Percentiles rank a stretch among this genome's conserved stretches.
These are phyloP conservation scores for Chytridium lagenaria DNA, from an alignment of 371 early-diverging fungal species.

Conservation along the genomic window DNA sequence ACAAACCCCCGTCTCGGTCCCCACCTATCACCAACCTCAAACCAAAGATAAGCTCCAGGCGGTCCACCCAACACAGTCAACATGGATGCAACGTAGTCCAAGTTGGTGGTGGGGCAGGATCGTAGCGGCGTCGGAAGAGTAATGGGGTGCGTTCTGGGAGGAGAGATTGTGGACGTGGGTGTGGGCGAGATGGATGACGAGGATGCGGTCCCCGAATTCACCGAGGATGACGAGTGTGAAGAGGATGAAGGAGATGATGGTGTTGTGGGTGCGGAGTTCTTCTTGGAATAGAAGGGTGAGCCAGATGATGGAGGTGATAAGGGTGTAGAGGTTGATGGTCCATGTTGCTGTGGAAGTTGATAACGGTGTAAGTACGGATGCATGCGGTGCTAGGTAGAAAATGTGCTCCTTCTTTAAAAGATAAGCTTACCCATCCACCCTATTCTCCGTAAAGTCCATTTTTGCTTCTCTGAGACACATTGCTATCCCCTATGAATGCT, in stretches of 20 bases:
- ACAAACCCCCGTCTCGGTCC: not conserved
- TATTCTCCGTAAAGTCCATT: not conserved
- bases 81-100: not conserved
- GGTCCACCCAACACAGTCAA: conserved; percentile 4
- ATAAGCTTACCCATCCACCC: conserved; percentile 6
- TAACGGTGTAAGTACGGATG: not conserved
- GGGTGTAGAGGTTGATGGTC: not conserved
- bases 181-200: not conserved
- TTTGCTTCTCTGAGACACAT: not conserved
- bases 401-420: not conserved
- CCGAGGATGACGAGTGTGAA: not conserved
- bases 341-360: not conserved
- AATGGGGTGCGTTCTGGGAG: not conserved
- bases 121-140: not conserved
- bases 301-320: not conserved
- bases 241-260: not conserved
- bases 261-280: not conserved
- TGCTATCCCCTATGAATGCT: too few species aligned
- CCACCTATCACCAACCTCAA: not conserved
- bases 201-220: not conserved
- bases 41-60: conserved; percentile 5
- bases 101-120: not conserved
- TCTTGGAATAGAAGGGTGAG: not conserved
- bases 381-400: not conserved
- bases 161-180: not conserved